Percentiles rank a stretch among this genome's conserved stretches.
Evolutionary conservation across 306 rosid genomes (phyloP).

Genomic region (Nissolia schottii): DNA sequence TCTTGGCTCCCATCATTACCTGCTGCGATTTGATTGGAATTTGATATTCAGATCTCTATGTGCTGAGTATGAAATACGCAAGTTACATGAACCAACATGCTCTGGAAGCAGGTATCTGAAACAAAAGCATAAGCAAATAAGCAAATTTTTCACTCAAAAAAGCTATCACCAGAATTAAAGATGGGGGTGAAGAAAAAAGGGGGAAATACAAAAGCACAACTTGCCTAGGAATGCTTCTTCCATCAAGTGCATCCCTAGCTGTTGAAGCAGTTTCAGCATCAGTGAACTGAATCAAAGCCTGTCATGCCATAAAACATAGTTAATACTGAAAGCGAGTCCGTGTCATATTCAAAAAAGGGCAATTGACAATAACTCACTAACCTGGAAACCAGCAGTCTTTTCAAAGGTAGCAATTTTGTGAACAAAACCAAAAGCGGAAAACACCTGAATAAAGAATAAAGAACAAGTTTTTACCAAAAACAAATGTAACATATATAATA

Average conservation of each 20-base stretch:
- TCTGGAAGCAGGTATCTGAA: slow-evolving; percentile 84
- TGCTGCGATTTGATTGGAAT: slow-evolving; percentile 96
- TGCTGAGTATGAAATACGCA: slow-evolving; percentile 90
- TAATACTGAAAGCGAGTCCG: neutral
- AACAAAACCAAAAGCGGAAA: slow-evolving; percentile 90
- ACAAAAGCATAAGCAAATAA: slow-evolving; percentile 28
- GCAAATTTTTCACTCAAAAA: neutral
- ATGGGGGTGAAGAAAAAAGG: neutral
- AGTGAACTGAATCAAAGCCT: slow-evolving; percentile 88
- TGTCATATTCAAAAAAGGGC: neutral
- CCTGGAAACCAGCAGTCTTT: slow-evolving; percentile 97
- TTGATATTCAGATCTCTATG: slow-evolving; percentile 91
- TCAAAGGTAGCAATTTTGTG: slow-evolving; percentile 79
- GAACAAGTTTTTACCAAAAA: neutral
- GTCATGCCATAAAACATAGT: slow-evolving; percentile 19
- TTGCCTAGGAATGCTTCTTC: slow-evolving; percentile 93
- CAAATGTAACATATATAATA: too few relatives aligned
- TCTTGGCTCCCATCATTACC: slow-evolving; percentile 43
- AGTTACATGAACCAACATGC: slow-evolving; percentile 73
- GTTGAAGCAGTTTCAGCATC: slow-evolving; percentile 82
- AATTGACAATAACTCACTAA: slow-evolving; percentile 28
- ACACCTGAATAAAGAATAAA: slow-evolving; percentile 51
- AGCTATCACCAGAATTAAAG: neutral
- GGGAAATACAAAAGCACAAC: slow-evolving; percentile 14
- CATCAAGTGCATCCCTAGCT: slow-evolving; percentile 85